Conservation (phyloP, 2,329 filamentous ascomycete genomes). For the Claviceps capensis region DNA sequence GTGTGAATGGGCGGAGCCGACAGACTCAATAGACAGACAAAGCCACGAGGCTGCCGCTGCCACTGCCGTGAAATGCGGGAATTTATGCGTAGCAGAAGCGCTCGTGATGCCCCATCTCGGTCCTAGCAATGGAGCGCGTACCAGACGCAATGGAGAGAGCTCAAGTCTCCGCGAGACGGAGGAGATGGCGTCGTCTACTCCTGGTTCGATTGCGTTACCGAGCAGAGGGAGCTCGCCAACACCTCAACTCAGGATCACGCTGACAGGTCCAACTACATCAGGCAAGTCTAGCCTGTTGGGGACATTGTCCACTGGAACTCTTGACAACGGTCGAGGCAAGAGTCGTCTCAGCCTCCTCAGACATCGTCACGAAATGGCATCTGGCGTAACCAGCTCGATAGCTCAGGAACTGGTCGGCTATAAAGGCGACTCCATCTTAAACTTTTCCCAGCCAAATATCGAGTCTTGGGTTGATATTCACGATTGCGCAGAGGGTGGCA, state of each 20-base stretch:
- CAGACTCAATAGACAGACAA: slow-evolving; percentile 17
- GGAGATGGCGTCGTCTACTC: not conserved
- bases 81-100: slow-evolving; percentile 80
- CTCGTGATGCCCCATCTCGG: slow-evolving; percentile 64
- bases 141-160: not conserved
- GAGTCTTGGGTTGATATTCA: slow-evolving; percentile 94
- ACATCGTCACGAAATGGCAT: slow-evolving; percentile 84
- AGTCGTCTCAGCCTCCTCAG: slow-evolving; percentile 79
- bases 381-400: slow-evolving; percentile 86
- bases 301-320: slow-evolving; percentile 70
- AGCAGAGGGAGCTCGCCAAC: slow-evolving; percentile 38
- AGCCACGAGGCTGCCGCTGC: slow-evolving; percentile 9
- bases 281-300: slow-evolving; percentile 89
- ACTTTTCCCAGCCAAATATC: slow-evolving; percentile 76
- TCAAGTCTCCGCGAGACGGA: not conserved
- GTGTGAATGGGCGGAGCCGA: slow-evolving; percentile 55
- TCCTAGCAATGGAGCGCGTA: slow-evolving; percentile 9
- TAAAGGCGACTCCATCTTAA: slow-evolving; percentile 47
- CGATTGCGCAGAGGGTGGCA: slow-evolving; percentile 55
- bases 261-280: slow-evolving; percentile 79
- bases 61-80: slow-evolving; percentile 25
- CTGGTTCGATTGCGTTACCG: slow-evolving; percentile 13
- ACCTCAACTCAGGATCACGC: slow-evolving; percentile 70
- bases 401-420: slow-evolving; percentile 92
- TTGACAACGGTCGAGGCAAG: slow-evolving; percentile 87